phyloP scores from a whole-genome alignment of 345 rosid genomes.

The Zanthoxylum bungeanum region DNA sequence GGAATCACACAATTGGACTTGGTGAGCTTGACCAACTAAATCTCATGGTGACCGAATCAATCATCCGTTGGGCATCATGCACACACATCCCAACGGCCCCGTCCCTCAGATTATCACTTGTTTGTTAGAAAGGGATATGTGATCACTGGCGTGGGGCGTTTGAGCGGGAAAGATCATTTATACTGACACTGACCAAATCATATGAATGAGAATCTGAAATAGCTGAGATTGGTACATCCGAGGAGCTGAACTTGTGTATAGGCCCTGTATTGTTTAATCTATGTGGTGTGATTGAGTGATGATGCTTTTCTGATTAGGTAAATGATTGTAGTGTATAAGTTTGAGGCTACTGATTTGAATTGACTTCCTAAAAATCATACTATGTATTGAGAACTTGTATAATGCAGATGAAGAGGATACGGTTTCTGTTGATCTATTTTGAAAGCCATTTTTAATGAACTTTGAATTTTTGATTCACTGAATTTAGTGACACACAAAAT shows the following conservation, averaged over 20 bases:
- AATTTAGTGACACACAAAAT: too few relatives aligned
- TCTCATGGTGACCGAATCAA: constrained; percentile 54
- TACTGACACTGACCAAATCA: not conserved
- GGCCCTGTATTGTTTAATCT: not conserved
- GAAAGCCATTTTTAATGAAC: not conserved
- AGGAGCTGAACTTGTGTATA: constrained; percentile 25
- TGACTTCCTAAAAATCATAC: not conserved
- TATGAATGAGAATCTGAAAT: not conserved
- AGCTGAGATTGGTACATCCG: not conserved
- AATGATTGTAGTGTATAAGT: not conserved
- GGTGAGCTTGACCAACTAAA: constrained; percentile 67
- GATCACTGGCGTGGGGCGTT: not conserved
- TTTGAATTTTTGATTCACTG: too few relatives aligned
- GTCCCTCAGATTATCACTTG: constrained; percentile 70
- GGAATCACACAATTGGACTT: constrained; percentile 64
- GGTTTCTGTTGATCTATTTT: not conserved
- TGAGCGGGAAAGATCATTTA: not conserved
- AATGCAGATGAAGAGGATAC: not conserved
- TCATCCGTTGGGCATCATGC: constrained; percentile 86
- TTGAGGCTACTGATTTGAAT: not conserved
- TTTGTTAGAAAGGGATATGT: constrained; percentile 42
- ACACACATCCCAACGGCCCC: constrained; percentile 65
- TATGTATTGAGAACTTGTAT: not conserved
- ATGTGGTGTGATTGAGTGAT: constrained; percentile 1
- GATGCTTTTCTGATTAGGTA: constrained; percentile 20